Percentiles rank a stretch among this genome's conserved stretches.
Conservation (phyloP, 768 basidiomycete genomes). For the Suillus spraguei region DNA sequence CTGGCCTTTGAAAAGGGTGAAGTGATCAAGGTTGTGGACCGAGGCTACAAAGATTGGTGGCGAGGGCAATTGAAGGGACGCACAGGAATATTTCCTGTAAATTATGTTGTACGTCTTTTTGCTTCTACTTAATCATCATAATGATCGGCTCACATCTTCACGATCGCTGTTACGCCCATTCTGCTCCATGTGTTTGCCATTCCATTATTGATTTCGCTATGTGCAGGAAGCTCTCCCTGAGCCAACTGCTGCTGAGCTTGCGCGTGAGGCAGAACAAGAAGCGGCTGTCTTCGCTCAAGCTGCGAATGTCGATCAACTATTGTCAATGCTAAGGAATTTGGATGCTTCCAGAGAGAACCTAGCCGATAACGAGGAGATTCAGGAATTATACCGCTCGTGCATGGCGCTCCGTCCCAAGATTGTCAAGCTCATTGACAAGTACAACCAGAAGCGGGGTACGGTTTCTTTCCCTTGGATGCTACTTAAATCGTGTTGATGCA, state of each 20-base stretch:
- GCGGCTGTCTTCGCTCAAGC: slow-evolving; percentile 87
- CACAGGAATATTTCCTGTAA: slow-evolving; percentile 96
- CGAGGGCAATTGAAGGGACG: slow-evolving; percentile 86
- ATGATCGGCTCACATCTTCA: not conserved
- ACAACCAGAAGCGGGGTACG: slow-evolving; percentile 86
- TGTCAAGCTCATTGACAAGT: slow-evolving; percentile 95
- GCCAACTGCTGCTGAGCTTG: slow-evolving; percentile 73
- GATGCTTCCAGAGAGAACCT: slow-evolving; percentile 81
- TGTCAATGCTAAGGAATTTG: slow-evolving; percentile 71
- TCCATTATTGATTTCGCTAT: slow-evolving; percentile 1
- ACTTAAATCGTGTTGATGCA: not conserved
- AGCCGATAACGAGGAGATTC: slow-evolving; percentile 90
- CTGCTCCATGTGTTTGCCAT: not conserved
- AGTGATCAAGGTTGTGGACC: slow-evolving; percentile 92
- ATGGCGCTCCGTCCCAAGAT: slow-evolving; percentile 94
- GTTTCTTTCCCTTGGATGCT: not conserved
- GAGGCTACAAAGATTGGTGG: slow-evolving; percentile 98
- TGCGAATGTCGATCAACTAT: slow-evolving; percentile 77
- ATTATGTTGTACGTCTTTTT: slow-evolving; percentile 77
- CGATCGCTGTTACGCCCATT: not conserved
- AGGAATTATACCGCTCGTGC: slow-evolving; percentile 87
- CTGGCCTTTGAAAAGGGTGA: slow-evolving; percentile 92
- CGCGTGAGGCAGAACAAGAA: slow-evolving; percentile 84
- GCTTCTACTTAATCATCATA: not conserved
- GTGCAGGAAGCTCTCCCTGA: slow-evolving; percentile 82